Percentiles rank a stretch among this genome's conserved stretches.
Conservation (phyloP, 2,329 filamentous ascomycete species). For the Alternaria incomplexa region DNA sequence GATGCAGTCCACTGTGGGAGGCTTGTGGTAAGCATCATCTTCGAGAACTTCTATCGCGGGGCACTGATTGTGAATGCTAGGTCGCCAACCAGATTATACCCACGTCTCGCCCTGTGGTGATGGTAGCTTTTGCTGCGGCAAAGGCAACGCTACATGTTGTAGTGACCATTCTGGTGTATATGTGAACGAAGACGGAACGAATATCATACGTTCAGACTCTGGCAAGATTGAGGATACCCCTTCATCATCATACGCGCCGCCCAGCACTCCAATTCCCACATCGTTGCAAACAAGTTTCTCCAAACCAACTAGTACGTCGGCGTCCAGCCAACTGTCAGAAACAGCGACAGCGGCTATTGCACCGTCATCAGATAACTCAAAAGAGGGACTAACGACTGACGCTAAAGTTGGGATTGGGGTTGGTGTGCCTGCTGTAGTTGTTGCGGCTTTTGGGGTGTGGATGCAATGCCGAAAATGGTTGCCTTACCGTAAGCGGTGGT, state of each 20-base stretch:
- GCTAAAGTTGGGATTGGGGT: not conserved
- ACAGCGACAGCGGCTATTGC: not conserved
- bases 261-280: not conserved
- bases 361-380: not conserved
- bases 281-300: not conserved
- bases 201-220: not conserved
- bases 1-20: not conserved
- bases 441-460: not conserved
- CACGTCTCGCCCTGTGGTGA: not conserved
- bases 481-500: no score
- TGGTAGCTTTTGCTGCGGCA: not conserved
- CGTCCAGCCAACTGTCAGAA: not conserved
- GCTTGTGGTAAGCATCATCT: not conserved
- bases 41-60: not conserved
- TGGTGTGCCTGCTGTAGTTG: not conserved
- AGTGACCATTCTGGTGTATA: not conserved
- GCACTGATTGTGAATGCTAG: not conserved
- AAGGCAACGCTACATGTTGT: not conserved
- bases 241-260: not conserved
- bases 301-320: not conserved
- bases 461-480: not conserved
- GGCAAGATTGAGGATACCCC: not conserved
- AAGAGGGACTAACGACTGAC: not conserved
- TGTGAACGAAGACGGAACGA: not conserved
- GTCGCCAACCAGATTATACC: not conserved